Evolutionary conservation across 306 rosid genomes (phyloP), one percentile per base, ranked within the genome.

Genomic region (Cucumis cinereus): DNA sequence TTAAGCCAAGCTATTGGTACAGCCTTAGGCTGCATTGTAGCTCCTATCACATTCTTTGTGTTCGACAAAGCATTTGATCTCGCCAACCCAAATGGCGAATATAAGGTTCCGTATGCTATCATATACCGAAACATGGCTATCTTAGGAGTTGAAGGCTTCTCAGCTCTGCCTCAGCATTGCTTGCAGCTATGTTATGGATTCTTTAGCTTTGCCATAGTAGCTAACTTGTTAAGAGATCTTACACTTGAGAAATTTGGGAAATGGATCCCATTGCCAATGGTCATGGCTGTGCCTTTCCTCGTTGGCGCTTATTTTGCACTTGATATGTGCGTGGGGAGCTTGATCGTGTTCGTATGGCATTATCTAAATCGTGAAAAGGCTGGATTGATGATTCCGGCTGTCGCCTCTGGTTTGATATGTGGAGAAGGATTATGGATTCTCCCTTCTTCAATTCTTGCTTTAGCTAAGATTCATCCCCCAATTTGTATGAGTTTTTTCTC

Each of bases 391-490:
- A 80, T 92, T 81, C 99, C 99, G 3, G 98, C 97, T 7, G 93
- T 88, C 60, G 99, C 99, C 72, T 95, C 99, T 52, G 99, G 99
- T 77, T 90, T 95, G 87, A 95, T 95, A 33, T 92, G 99, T 81
- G 99, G 99, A 36, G 99, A 95, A 64, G 99, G 99, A 11, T 77
- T 95, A 36, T 95, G 99, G 99, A 90, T 95, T 85, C 95, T 95
- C 12, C 98, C 98, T 30, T 87, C 92, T 15, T 95, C 99, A 14
- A 73, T 95, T 83, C 97, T 95, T 49, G 97, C 99, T 11, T 75
- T 95, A 88, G 86, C 89, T 1, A 88, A 83, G 82, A 14, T 95
- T 82, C 82, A 35, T n/a, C 98, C 99, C 40, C 99, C 99, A 2
- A 87, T 95, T 38, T 95, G 99, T 83, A 95, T 95, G 99, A 86